phyloP scores from a whole-genome alignment of 2,329 filamentous ascomycete species.

The Cladophialophora chaetospira region DNA sequence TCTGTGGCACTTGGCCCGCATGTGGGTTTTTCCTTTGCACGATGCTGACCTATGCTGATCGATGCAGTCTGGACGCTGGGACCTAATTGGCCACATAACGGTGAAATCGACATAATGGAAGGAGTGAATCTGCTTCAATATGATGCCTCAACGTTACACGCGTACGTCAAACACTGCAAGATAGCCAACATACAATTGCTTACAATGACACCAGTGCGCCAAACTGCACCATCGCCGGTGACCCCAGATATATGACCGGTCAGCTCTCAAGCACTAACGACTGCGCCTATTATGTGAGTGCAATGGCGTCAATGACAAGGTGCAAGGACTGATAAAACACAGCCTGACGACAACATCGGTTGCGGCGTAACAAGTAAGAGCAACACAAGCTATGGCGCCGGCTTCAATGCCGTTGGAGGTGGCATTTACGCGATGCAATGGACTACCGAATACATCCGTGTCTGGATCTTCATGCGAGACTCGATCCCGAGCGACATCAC shows the following conservation, averaged over 20 bases:
- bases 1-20: slow-evolving; percentile 45
- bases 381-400: slow-evolving; percentile 54
- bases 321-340: slow-evolving; percentile 1
- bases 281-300: slow-evolving; percentile 52
- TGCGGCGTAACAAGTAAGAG: slow-evolving; percentile 56
- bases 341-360: slow-evolving; percentile 47
- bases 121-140: slow-evolving; percentile 62
- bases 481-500: slow-evolving; percentile 48
- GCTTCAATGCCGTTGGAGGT: slow-evolving; percentile 66
- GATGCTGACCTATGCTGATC: background rate
- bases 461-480: slow-evolving; percentile 50
- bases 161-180: slow-evolving; percentile 34
- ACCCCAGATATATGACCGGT: slow-evolving; percentile 39
- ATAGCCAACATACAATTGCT: background rate
- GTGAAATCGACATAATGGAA: slow-evolving; percentile 74
- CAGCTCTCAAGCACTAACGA: slow-evolving; percentile 51
- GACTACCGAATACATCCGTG: slow-evolving; percentile 45
- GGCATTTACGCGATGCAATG: slow-evolving; percentile 67
- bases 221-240: slow-evolving; percentile 30
- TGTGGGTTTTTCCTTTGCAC: slow-evolving; percentile 16
- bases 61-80: slow-evolving; percentile 51
- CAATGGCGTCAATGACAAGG: background rate
- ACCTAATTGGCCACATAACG: slow-evolving; percentile 62
- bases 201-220: slow-evolving; percentile 15
- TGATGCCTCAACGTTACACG: slow-evolving; percentile 65